These are phyloP conservation scores for Zymoseptoria tritici DNA, from an alignment of 2,329 filamentous ascomycete species.

Conservation along the genomic window DNA sequence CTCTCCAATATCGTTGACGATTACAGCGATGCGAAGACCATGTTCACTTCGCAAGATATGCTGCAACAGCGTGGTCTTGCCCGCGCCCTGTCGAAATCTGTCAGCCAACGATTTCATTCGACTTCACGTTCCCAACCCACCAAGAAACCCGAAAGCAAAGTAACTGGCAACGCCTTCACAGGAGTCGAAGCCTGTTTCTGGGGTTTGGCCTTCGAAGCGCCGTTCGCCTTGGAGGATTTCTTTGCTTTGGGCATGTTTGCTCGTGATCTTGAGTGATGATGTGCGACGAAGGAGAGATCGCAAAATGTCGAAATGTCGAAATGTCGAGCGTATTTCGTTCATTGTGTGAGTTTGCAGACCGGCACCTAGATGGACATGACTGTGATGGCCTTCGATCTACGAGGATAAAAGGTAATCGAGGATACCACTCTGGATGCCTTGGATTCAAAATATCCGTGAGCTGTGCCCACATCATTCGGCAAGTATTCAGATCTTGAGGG, in stretches of 20 bases:
- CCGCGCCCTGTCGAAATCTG: constrained; percentile 48
- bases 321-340: background rate
- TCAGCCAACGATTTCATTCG: background rate
- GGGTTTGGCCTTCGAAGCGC: constrained; percentile 6
- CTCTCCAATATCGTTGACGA: constrained; percentile 61
- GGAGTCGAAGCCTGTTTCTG: background rate
- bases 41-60: constrained; percentile 62
- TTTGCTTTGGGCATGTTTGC: constrained; percentile 15
- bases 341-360: background rate
- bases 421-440: background rate
- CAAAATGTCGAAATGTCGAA: background rate
- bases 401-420: background rate
- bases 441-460: background rate
- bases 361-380: background rate
- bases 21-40: constrained; percentile 61
- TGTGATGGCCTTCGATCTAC: background rate
- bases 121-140: constrained; percentile 28
- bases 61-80: constrained; percentile 64
- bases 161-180: constrained; percentile 46
- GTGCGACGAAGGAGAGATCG: background rate
- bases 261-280: background rate
- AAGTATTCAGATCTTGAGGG: background rate
- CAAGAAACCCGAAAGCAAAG: constrained; percentile 54
- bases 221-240: constrained; percentile 8
- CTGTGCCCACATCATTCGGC: background rate